Percentiles rank a stretch among this genome's conserved stretches.
Evolutionary conservation across 352 stramenopile species (phyloP).

Genomic region (Phytophthora foliorum): DNA sequence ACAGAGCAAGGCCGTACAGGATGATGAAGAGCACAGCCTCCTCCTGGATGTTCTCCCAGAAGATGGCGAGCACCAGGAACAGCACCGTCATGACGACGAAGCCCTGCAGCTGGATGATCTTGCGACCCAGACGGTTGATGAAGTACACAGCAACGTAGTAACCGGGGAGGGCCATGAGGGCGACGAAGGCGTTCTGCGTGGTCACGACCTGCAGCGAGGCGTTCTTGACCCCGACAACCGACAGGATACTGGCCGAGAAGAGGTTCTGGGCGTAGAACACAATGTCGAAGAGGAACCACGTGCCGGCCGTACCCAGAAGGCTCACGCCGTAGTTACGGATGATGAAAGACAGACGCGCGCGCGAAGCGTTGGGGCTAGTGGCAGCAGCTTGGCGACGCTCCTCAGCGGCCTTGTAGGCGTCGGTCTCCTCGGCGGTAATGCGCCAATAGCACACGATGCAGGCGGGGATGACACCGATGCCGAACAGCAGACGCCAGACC

Average conservation of each 20-base stretch:
- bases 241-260: constrained; percentile 81
- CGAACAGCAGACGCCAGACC: constrained; percentile 77
- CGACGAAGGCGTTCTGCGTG: constrained; percentile 66
- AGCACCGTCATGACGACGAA: constrained; percentile 77
- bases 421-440: constrained; percentile 61
- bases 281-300: constrained; percentile 91
- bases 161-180: constrained; percentile 80
- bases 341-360: constrained; percentile 46
- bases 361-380: constrained; percentile 25
- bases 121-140: constrained; percentile 77
- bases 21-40: constrained; percentile 73
- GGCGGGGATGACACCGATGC: constrained; percentile 66
- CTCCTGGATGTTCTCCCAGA: constrained; percentile 67
- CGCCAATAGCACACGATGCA: constrained; percentile 76
- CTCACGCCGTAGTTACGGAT: constrained; percentile 56
- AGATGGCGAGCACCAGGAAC: constrained; percentile 68
- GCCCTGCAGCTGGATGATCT: constrained; percentile 79
- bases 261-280: constrained; percentile 86
- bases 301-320: constrained; percentile 74
- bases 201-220: constrained; percentile 63
- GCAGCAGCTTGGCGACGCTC: constrained; percentile 25
- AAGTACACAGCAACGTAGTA: constrained; percentile 85
- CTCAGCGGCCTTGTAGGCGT: constrained; percentile 60
- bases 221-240: constrained; percentile 60
- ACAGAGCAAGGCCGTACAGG: constrained; percentile 79